Evolutionary conservation across 2,329 filamentous ascomycete genomes (phyloP), one percentile per base, ranked within the genome.

Genomic region (Ustulina deusta): DNA sequence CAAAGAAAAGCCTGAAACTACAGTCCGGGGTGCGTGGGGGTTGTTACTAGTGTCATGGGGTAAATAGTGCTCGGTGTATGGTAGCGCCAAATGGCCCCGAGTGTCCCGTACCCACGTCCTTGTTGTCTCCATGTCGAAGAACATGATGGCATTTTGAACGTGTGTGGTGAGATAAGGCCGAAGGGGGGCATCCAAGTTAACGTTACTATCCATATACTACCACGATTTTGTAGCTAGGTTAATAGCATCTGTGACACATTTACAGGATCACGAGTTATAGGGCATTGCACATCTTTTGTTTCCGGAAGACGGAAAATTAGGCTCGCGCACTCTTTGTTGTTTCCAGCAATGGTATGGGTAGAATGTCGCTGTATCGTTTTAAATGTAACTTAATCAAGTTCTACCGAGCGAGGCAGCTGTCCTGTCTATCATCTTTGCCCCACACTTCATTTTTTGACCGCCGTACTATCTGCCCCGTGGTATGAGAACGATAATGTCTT

Each of bases 131-230:
- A 25, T 38, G 25, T 17, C n/a, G 34, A 36, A 22, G 49, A 32
- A 63, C 20, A 55, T 25, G 49, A 51, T 56, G 1, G 34, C 17
- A 40, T 42, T 34, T 32, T 22, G 29, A 22, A 55, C 29, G 38
- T 58, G 51, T 36, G 38, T 58, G 51, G 61, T 58, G 49, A 65
- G 57, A 48, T 25, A 61, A 51, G 20, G 11, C 55, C 49, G 57
- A 65, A 36, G 56, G 36, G 20, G 20, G 57, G 10, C 9, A 7
- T 29, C 6, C 17, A 54, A 13, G 20, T 34, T 11, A 27, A 44
- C 22, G 25, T 58, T 61, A 40, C 22, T 48, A 40, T 64, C 55
- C 22, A 22, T 29, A 25, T 13, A 22, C n/a, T 20, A 22, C 46
- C 40, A 63, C 15, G 40, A 62, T 36, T 11, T 5, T 27, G 42